phyloP scores from a whole-genome alignment of 345 rosid species.

The Isatis tinctoria region DNA sequence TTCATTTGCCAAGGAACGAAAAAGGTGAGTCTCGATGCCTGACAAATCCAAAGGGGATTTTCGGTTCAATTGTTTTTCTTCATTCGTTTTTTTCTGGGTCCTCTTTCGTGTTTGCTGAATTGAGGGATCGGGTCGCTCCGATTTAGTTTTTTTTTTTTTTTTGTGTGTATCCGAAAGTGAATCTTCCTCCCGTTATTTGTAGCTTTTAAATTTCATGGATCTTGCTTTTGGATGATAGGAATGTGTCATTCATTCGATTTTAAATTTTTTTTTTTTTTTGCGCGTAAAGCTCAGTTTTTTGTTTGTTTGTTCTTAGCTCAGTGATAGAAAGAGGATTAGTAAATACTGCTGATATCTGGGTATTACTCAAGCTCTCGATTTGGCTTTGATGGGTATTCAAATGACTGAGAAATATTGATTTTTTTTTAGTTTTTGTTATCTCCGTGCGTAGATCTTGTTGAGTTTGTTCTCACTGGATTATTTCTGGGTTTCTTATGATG shows the following conservation, averaged over 20 bases:
- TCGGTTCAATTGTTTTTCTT: neutral
- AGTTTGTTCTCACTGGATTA: slow-evolving; percentile 3
- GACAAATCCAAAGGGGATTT: neutral
- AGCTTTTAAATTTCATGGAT: slow-evolving; percentile 24
- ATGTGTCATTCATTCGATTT: slow-evolving; percentile 19
- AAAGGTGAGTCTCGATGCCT: slow-evolving; percentile 27
- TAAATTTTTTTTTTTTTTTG: neutral
- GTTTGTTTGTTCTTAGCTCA: neutral
- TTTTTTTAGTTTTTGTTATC: neutral
- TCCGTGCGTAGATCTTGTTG: slow-evolving; percentile 23
- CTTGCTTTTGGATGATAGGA: slow-evolving; percentile 15
- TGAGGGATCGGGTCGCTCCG: slow-evolving; percentile 30
- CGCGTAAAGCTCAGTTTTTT: slow-evolving; percentile 23
- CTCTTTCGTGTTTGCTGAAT: slow-evolving; percentile 16
- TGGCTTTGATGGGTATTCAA: neutral
- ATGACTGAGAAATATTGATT: neutral
- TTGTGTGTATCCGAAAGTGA: slow-evolving; percentile 8
- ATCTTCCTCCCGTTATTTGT: neutral
- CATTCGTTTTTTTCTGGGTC: neutral
- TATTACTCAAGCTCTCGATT: slow-evolving; percentile 16
- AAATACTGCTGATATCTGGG: neutral
- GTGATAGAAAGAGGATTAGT: slow-evolving; percentile 17
- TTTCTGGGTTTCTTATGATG: slow-evolving; percentile 1
- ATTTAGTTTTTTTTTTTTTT: slow-evolving; percentile 25
- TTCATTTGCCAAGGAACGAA: slow-evolving; percentile 21